Evolutionary conservation across 495 filamentous ascomycete species (phyloP).

Genomic region (Penicillium dipodomyicola): DNA sequence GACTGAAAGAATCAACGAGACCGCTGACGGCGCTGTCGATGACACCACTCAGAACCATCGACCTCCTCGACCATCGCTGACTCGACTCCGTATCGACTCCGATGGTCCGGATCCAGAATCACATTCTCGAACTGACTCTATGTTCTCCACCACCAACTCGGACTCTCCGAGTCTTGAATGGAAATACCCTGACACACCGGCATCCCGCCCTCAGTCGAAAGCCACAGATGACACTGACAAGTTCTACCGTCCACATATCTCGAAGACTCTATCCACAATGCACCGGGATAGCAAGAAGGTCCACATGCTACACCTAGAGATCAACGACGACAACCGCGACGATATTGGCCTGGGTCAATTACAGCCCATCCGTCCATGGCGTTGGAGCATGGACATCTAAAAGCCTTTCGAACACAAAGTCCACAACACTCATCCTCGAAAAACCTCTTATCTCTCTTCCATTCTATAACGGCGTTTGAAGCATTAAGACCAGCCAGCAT

Average conservation of each 20-base stretch:
- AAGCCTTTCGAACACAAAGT: background rate
- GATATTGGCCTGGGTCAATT: constrained; percentile 40
- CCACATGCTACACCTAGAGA: constrained; percentile 43
- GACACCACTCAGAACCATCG: constrained; percentile 13
- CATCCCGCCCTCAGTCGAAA: constrained; percentile 43
- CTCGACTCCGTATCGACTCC: constrained; percentile 19
- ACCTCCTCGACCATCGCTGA: constrained; percentile 26
- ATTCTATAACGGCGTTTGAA: constrained; percentile 8
- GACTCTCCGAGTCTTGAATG: constrained; percentile 34
- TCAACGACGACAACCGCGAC: constrained; percentile 37
- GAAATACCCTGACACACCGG: constrained; percentile 42
- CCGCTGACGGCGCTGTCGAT: constrained; percentile 12
- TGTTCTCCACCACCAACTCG: constrained; percentile 35
- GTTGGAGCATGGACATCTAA: constrained; percentile 52
- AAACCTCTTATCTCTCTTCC: background rate
- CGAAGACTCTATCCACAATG: constrained; percentile 37
- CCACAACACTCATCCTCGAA: background rate
- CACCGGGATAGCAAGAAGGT: constrained; percentile 38
- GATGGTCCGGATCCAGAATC: constrained; percentile 32
- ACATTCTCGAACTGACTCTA: constrained; percentile 37
- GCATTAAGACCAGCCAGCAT: constrained; percentile 9
- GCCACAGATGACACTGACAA: constrained; percentile 34
- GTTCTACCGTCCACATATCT: constrained; percentile 32
- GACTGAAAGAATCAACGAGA: constrained; percentile 6
- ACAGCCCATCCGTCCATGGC: constrained; percentile 43